Conservation (phyloP, 257 asterid genomes). For the Solanum appendiculatum region DNA sequence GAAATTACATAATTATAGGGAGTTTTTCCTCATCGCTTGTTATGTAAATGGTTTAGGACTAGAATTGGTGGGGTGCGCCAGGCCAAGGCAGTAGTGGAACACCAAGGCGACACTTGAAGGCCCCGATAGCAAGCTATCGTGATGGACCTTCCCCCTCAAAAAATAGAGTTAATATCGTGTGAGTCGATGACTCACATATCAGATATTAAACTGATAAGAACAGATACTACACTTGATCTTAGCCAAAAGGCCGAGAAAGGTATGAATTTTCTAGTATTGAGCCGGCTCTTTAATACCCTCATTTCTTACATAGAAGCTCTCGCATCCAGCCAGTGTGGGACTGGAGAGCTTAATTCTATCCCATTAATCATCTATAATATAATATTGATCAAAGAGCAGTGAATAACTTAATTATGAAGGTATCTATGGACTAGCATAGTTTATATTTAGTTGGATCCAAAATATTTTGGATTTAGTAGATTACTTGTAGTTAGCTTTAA, state of each 20-base stretch:
- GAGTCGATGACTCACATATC: not conserved
- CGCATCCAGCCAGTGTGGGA: too few species aligned
- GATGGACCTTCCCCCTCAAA: not conserved
- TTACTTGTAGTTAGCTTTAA: too few species aligned
- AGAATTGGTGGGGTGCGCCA: not conserved
- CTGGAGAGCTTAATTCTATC: too few species aligned
- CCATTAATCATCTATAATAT: too few species aligned
- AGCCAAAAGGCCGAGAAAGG: slow-evolving; percentile 27
- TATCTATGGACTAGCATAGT: too few species aligned
- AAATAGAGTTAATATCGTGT: not conserved
- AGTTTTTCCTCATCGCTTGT: not conserved
- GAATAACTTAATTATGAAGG: too few species aligned
- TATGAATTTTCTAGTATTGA: not conserved
- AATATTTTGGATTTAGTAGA: too few species aligned
- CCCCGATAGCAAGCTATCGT: not conserved
- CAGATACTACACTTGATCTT: slow-evolving; percentile 32
- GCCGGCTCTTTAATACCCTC: too few species aligned
- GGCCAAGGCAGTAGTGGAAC: not conserved
- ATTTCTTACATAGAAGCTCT: too few species aligned
- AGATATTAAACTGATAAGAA: slow-evolving; percentile 26
- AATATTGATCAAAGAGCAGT: too few species aligned
- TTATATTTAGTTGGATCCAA: too few species aligned
- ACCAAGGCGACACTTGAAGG: not conserved
- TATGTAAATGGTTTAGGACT: not conserved
- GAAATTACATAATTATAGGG: too few species aligned